Evolutionary conservation across 2,329 filamentous ascomycete genomes (phyloP), one percentile per base, ranked within the genome.

Genomic region (Penicillium sp.): DNA sequence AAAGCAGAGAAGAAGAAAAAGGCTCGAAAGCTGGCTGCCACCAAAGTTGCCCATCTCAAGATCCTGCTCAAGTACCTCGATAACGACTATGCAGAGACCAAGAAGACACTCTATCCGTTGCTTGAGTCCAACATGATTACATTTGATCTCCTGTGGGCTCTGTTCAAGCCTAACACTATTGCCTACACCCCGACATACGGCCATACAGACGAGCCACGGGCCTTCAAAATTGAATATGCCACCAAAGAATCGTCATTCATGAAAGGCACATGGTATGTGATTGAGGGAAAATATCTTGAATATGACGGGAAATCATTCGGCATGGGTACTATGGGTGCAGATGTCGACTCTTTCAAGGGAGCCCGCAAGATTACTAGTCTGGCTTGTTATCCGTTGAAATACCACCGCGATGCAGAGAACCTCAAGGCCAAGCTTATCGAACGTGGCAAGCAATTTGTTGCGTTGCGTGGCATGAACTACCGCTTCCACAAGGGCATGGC

Each of bases 261-360:
- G 66, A 86, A 85, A 61, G 89, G 89, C 3, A 82, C 86, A 18
- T 93, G 83, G 74, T 95, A 92, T 72, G 83, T 80, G 62, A 80
- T 96, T 14, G 88, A 93, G 62, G 90, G 77, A 9, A 69, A 73
- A 18, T 96, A 94, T 63, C 81, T 96, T 24, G 91, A 96, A 66
- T 96, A 91, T 60, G 90, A 96, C 64, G 92, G 91, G 57, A 95
- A 95, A 68, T 81, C 83, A 6, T 95, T 92, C 67, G 91, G 91
- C 2, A 86, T 88, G 65, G 89, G 89, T 16, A 84, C 79, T 50
- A 83, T 90, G 66, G 78, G 83, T 11, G 82, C 85, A 38, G 85
- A 91, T 51, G 84, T 96, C 12, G 74, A 81, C 6, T 79, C 83
- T 3, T 97, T 96, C 78, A 88, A 89, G 58, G 91, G 91, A 0